Evolutionary conservation across 2,329 filamentous ascomycete species (phyloP), one percentile per base, ranked within the genome.

Genomic region (Neofusicoccum sp.): DNA sequence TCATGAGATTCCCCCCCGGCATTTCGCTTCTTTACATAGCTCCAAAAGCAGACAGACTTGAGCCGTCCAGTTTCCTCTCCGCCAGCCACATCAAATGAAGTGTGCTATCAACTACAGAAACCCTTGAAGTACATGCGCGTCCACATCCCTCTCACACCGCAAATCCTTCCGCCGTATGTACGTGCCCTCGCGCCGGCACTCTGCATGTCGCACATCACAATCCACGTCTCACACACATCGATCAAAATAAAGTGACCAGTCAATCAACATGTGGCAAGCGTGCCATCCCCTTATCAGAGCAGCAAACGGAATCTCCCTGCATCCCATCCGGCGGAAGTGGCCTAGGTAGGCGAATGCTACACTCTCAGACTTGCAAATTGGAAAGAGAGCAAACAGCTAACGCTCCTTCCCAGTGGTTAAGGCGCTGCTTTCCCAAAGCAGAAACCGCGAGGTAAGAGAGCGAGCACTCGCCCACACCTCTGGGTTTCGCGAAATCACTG

Each of bases 401-500:
- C 14, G 14, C 34, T 24, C n/a, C 24, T 38, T 4, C 65, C 65
- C 69, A 75, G 73, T 75, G 73, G 73, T 73, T 73, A 75, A 70
- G 68, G 66, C 71, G 71, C 66, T 68, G 71, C 71, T 71, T 74
- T 74, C 73, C 72, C 73, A 75, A 60, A 60, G 57, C 57, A 60
- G 57, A 60, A 49, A 60, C 34, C 57, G 57, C 57, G 62, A 61
- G 51, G 57, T 57, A 36, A 34, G 41, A 16, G 44, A 31, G 16
- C 28, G 6, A 20, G 20, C 20, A 2, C 31, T 49, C n/a, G 11
- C 20, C 6, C 5, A 31, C 24, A 38, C 31, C 7, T 38, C 41
- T n/a, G 36, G 63, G 54, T 43, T 6, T n/a, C 31, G 20, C 20
- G 20, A 28, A 30, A n/a, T 67, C 65, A 66, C 69, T 58, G 28